Percentiles rank a stretch among this genome's conserved stretches.
Conservation (phyloP, 2,329 filamentous ascomycete species). For the Geosmithia flava region DNA sequence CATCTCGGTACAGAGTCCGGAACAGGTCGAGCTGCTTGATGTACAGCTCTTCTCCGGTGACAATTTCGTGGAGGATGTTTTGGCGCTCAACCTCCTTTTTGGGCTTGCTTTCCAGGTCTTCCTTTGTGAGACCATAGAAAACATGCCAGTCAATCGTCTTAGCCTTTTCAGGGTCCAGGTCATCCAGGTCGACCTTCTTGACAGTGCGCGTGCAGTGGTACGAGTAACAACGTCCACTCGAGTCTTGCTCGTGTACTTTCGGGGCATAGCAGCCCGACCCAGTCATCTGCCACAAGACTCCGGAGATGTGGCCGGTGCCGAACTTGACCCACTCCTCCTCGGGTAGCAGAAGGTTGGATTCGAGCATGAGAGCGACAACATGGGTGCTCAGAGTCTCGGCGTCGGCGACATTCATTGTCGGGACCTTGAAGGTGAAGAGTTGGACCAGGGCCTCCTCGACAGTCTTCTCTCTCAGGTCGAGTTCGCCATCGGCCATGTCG, state of each 20-base stretch:
- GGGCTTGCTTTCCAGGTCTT: constrained; percentile 55
- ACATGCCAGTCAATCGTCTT: constrained; percentile 74
- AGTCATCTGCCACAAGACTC: constrained; percentile 87
- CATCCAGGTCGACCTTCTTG: constrained; percentile 83
- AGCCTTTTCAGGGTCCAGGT: constrained; percentile 55
- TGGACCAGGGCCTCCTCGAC: constrained; percentile 80
- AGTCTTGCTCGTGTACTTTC: constrained; percentile 61
- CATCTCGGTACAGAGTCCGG: constrained; percentile 73
- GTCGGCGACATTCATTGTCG: constrained; percentile 97
- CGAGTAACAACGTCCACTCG: constrained; percentile 75
- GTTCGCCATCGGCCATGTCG: constrained; percentile 81
- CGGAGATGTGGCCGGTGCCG: constrained; percentile 65
- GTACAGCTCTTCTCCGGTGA: constrained; percentile 83
- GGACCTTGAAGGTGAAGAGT: constrained; percentile 87
- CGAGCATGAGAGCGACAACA: constrained; percentile 71
- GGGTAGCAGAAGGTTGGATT: constrained; percentile 62
- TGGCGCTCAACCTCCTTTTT: constrained; percentile 89
- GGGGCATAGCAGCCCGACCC: constrained; percentile 85
- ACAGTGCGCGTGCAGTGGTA: constrained; percentile 87
- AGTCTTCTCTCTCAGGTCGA: constrained; percentile 72
- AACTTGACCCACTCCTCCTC: constrained; percentile 99
- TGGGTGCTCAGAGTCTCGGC: constrained; percentile 74
- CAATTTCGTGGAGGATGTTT: constrained; percentile 89
- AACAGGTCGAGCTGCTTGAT: constrained; percentile 85
- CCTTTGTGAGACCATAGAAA: constrained; percentile 74